Evolutionary conservation across 73 alveolate genomes (phyloP).

Genomic region (Paramecium pentaurelia): DNA sequence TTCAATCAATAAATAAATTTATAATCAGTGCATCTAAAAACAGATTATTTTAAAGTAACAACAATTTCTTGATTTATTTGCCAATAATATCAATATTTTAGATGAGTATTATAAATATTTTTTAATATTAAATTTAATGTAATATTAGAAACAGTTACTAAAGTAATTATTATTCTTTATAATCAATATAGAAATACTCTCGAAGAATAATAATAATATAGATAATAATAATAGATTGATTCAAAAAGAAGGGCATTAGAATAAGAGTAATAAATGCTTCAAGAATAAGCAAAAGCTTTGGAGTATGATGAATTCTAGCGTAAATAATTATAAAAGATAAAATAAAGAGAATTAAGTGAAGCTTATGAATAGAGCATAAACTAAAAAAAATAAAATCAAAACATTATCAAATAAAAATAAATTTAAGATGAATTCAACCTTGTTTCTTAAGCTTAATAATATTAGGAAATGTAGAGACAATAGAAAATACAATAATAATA

Average conservation of each 20-base stretch:
- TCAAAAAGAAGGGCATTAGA: background rate
- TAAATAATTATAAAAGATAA: background rate
- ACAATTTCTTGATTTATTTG: background rate
- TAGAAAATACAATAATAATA: background rate
- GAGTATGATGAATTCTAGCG: background rate
- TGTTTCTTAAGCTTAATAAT: background rate
- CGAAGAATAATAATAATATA: background rate
- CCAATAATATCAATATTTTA: background rate
- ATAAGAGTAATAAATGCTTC: background rate
- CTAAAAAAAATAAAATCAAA: background rate
- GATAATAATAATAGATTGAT: background rate
- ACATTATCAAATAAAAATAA: background rate
- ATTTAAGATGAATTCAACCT: constrained; percentile 15
- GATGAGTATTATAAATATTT: background rate
- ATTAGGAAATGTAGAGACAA: constrained; percentile 1
- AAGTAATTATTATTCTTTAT: background rate
- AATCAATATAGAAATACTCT: background rate
- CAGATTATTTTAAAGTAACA: background rate
- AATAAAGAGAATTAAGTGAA: background rate
- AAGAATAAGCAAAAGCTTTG: background rate
- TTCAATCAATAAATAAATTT: background rate
- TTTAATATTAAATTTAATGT: background rate
- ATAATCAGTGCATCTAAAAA: background rate
- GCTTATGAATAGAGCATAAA: background rate
- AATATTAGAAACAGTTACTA: constrained; percentile 28